phyloP scores from a whole-genome alignment of 371 early-diverging fungal genomes.

The Lichtheimia ramosa region DNA sequence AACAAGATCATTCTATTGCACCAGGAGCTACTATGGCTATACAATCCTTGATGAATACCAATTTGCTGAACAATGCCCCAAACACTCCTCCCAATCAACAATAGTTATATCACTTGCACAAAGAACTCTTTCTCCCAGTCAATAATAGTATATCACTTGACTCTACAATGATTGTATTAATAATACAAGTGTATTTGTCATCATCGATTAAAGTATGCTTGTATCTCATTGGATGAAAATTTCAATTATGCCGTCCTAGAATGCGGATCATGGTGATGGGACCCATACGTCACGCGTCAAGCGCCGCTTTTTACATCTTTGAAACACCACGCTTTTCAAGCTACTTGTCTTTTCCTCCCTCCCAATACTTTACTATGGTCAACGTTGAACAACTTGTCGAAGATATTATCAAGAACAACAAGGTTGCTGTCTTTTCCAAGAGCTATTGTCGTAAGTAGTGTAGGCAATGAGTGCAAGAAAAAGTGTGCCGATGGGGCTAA shows the following conservation, averaged over 20 bases:
- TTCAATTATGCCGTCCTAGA: not conserved
- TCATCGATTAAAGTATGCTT: not conserved
- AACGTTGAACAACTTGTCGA: slow-evolving; percentile 17
- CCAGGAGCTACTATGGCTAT: not conserved
- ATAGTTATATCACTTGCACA: not conserved
- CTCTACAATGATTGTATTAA: too few relatives aligned
- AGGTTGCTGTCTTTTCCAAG: slow-evolving; percentile 71
- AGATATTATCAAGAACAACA: slow-evolving; percentile 18
- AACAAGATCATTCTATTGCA: too few relatives aligned
- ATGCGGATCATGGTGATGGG: too few relatives aligned
- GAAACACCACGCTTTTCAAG: not conserved
- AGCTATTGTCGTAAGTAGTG: slow-evolving; percentile 73
- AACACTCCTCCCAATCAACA: not conserved
- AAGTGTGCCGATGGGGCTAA: not conserved
- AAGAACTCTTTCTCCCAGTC: too few relatives aligned
- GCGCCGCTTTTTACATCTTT: not conserved
- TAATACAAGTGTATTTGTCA: not conserved
- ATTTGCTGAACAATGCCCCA: not conserved
- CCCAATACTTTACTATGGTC: slow-evolving; percentile 9
- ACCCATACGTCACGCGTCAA: too few relatives aligned
- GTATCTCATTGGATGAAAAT: not conserved
- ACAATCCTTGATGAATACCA: not conserved
- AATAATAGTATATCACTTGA: not conserved
- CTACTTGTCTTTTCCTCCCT: not conserved
- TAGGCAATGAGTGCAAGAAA: not conserved